phyloP scores from a whole-genome alignment of 495 filamentous ascomycete species.

The Penicillium goetzii region DNA sequence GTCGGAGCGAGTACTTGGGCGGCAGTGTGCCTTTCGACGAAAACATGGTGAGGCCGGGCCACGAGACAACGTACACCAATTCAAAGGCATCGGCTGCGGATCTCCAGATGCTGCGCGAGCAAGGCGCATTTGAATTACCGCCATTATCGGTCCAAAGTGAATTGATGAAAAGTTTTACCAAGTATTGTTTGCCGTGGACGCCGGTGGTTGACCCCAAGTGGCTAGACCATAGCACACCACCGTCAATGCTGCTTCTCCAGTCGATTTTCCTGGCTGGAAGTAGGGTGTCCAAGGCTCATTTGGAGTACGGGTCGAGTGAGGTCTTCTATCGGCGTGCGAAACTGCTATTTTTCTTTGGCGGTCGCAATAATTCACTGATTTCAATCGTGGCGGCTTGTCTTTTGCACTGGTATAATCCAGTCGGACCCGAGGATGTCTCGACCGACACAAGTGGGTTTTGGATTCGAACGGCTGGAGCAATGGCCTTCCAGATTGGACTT shows the following conservation, averaged over 20 bases:
- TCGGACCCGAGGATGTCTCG: slow-evolving; percentile 36
- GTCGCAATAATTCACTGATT: slow-evolving; percentile 31
- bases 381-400: slow-evolving; percentile 38
- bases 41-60: slow-evolving; percentile 38
- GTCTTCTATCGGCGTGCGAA: slow-evolving; percentile 37
- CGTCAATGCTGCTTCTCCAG: slow-evolving; percentile 34
- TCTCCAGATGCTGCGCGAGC: slow-evolving; percentile 35
- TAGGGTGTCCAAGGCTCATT: slow-evolving; percentile 33
- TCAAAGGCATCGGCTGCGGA: slow-evolving; percentile 32
- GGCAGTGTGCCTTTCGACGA: slow-evolving; percentile 38
- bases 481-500: slow-evolving; percentile 38
- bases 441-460: slow-evolving; percentile 39
- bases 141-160: slow-evolving; percentile 32
- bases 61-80: slow-evolving; percentile 33
- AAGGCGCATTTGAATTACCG: slow-evolving; percentile 34
- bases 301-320: slow-evolving; percentile 36
- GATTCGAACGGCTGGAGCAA: slow-evolving; percentile 37
- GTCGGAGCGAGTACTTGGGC: slow-evolving; percentile 35
- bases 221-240: slow-evolving; percentile 29
- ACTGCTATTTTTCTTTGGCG: slow-evolving; percentile 36
- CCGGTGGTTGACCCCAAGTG: slow-evolving; percentile 35
- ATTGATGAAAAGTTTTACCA: slow-evolving; percentile 32
- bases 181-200: slow-evolving; percentile 35
- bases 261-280: slow-evolving; percentile 35
- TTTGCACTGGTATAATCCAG: slow-evolving; percentile 37